Conservation (phyloP, 768 basidiomycete genomes). For the Boletus fagicola region DNA sequence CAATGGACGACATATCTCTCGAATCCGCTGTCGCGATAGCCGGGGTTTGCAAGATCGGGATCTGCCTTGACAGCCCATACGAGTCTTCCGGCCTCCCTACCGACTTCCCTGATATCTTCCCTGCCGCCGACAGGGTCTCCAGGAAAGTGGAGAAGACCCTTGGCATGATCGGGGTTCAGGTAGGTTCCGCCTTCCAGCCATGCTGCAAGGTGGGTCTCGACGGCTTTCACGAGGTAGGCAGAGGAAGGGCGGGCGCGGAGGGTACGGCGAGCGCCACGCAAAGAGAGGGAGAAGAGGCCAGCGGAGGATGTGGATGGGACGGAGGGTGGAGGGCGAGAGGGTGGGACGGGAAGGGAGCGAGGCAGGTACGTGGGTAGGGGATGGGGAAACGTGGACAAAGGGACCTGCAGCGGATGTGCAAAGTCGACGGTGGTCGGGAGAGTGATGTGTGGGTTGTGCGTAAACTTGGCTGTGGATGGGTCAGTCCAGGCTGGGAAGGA, state of each 20-base stretch:
- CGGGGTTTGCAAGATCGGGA: not conserved
- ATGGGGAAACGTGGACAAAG: slow-evolving; percentile 65
- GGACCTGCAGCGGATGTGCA: slow-evolving; percentile 40
- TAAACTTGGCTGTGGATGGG: slow-evolving; percentile 55
- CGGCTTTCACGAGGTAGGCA: slow-evolving; percentile 59
- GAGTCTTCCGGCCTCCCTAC: slow-evolving; percentile 61
- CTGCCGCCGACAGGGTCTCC: slow-evolving; percentile 52
- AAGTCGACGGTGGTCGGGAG: slow-evolving; percentile 61
- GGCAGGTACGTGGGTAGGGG: slow-evolving; percentile 72
- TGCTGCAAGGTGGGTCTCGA: slow-evolving; percentile 59
- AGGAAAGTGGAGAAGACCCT: slow-evolving; percentile 28
- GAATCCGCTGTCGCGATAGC: slow-evolving; percentile 56
- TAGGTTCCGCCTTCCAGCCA: slow-evolving; percentile 68
- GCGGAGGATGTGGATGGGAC: slow-evolving; percentile 62
- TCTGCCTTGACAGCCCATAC: slow-evolving; percentile 59
- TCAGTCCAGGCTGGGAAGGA: not conserved
- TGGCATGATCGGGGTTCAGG: slow-evolving; percentile 47
- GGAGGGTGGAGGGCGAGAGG: slow-evolving; percentile 36
- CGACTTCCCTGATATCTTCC: slow-evolving; percentile 61
- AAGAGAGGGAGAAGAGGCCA: slow-evolving; percentile 71
- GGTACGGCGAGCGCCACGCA: slow-evolving; percentile 71
- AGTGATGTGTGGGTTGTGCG: slow-evolving; percentile 70
- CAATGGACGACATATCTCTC: slow-evolving; percentile 82
- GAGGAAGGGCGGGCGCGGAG: slow-evolving; percentile 54
- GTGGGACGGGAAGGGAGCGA: slow-evolving; percentile 54